phyloP scores from a whole-genome alignment of 139 green algal species.

The Picochlorum costavermella region DNA sequence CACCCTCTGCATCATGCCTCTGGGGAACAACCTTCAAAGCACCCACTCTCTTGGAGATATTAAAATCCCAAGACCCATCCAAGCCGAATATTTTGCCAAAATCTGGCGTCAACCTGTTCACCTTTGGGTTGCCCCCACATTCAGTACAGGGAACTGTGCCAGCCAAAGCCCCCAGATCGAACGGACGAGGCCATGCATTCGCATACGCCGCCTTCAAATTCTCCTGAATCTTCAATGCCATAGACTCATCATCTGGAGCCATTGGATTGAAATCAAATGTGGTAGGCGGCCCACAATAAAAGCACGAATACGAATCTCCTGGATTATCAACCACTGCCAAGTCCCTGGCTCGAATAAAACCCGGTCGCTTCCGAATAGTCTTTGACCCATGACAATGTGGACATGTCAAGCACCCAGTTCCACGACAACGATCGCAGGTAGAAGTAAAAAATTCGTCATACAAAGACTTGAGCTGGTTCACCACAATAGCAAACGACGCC shows the following conservation, averaged over 20 bases:
- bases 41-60: conserved; percentile 12
- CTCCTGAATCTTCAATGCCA: conserved; percentile 29
- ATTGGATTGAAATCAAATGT: conserved; percentile 16
- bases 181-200: conserved; percentile 20
- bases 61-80: conserved; percentile 17
- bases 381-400: conserved; percentile 40
- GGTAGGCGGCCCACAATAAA: conserved; percentile 29
- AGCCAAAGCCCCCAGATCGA: conserved; percentile 12
- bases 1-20: background rate
- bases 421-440: conserved; percentile 28
- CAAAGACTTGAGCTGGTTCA: conserved; percentile 34
- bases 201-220: conserved; percentile 33
- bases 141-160: conserved; percentile 30
- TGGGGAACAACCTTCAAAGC: background rate
- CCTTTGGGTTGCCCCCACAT: conserved; percentile 17
- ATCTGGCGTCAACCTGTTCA: conserved; percentile 29
- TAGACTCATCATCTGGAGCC: conserved; percentile 9
- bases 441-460: conserved; percentile 27
- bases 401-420: conserved; percentile 34
- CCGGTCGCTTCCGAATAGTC: conserved; percentile 22
- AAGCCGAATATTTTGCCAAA: conserved; percentile 21
- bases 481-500: conserved; percentile 35
- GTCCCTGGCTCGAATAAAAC: conserved; percentile 18
- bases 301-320: conserved; percentile 25
- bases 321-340: conserved; percentile 26